Percentiles rank a stretch among this genome's conserved stretches.
Evolutionary conservation across 805 yeast genomes (phyloP).

Genomic region (Hanseniaspora pseudoguilliermondii): DNA sequence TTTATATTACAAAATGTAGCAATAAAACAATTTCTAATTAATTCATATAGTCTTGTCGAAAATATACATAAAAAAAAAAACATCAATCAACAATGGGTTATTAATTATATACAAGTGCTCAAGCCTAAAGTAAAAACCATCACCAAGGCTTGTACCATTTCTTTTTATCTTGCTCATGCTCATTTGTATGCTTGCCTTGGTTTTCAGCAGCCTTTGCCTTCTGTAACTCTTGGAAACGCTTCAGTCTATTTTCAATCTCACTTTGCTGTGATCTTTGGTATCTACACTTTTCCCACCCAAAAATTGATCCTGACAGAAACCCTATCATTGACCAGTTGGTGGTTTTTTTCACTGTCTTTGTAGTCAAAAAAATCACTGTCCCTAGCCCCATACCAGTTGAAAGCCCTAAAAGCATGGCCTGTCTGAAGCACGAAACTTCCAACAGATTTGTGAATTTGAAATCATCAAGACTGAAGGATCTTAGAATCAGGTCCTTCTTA

Average conservation of each 20-base stretch:
- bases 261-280: conserved; percentile 52
- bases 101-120: too few species aligned
- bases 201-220: conserved; percentile 21
- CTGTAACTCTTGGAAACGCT: conserved; percentile 31
- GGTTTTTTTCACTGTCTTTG: conserved; percentile 48
- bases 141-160: conserved; percentile 28
- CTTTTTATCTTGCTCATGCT: conserved; percentile 7
- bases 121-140: background rate
- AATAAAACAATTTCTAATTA: too few species aligned
- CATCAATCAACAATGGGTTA: too few species aligned
- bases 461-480: conserved; percentile 28
- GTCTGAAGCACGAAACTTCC: conserved; percentile 65
- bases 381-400: conserved; percentile 61
- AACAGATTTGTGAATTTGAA: conserved; percentile 40
- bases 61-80: too few species aligned
- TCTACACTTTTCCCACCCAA: conserved; percentile 91
- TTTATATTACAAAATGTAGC: too few species aligned
- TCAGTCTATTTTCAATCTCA: conserved; percentile 57
- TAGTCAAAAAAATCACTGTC: conserved; percentile 51
- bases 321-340: conserved; percentile 78
- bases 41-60: too few species aligned
- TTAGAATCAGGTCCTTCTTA: conserved; percentile 19
- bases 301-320: conserved; percentile 60
- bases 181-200: conserved; percentile 13
- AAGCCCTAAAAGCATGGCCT: conserved; percentile 65